Evolutionary conservation across 495 filamentous ascomycete species (phyloP).

Genomic region (Lasiosphaeria hispida): DNA sequence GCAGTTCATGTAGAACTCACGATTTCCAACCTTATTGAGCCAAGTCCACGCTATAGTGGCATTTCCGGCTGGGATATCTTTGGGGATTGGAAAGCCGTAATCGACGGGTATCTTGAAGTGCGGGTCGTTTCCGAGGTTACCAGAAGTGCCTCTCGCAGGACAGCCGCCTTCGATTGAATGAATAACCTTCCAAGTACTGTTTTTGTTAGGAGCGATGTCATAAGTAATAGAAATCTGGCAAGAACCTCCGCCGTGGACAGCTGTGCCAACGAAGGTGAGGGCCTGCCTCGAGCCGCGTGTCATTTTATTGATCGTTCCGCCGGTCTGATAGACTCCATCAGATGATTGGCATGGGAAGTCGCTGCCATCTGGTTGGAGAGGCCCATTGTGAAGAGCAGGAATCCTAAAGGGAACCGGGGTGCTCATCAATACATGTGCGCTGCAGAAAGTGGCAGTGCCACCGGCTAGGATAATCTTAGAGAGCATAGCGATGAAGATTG

Average conservation of each 20-base stretch:
- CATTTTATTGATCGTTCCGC: conserved; percentile 47
- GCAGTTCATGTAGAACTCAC: conserved; percentile 97
- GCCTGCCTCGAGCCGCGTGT: conserved; percentile 51
- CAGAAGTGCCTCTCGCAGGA: conserved; percentile 51
- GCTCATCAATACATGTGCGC: conserved; percentile 71
- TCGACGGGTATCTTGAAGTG: conserved; percentile 28
- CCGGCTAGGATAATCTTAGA: conserved; percentile 28
- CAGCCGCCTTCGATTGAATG: conserved; percentile 79
- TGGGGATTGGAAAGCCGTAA: conserved; percentile 59
- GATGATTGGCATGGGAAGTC: conserved; percentile 77
- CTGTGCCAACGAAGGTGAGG: conserved; percentile 57
- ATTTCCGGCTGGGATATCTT: conserved; percentile 54
- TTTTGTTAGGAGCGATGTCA: conserved; percentile 56
- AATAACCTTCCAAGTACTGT: conserved; percentile 71
- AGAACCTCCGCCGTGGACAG: conserved; percentile 80
- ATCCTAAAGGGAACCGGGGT: conserved; percentile 66
- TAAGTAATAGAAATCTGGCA: conserved; percentile 84
- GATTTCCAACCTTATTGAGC: conserved; percentile 86
- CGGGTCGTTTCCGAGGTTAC: conserved; percentile 38
- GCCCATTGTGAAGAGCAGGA: conserved; percentile 39
- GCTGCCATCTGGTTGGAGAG: conserved; percentile 54
- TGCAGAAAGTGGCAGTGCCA: conserved; percentile 49
- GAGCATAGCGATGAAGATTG: conserved; percentile 43
- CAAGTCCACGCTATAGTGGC: conserved; percentile 81
- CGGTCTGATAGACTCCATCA: conserved; percentile 39